Evolutionary conservation across 2,329 filamentous ascomycete genomes (phyloP).

Genomic region (Scedosporium boydii): DNA sequence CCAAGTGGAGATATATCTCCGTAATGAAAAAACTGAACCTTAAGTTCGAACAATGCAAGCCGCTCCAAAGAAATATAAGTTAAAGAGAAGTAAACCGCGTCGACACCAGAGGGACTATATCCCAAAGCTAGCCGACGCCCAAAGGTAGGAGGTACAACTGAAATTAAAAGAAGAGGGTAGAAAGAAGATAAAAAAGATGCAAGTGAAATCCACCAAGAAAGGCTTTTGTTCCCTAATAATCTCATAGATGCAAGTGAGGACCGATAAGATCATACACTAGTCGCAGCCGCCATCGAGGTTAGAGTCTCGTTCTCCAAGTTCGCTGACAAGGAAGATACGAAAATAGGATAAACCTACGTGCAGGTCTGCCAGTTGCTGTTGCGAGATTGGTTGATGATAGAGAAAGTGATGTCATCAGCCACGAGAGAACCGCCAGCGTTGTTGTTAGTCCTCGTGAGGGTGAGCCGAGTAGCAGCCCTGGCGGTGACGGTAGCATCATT

Average conservation of each 20-base stretch:
- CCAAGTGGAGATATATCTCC: neutral
- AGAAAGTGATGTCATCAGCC: constrained; percentile 1
- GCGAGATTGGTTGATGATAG: constrained; percentile 2
- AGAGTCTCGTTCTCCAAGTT: neutral
- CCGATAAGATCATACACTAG: neutral
- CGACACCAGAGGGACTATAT: neutral
- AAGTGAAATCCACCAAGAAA: no score
- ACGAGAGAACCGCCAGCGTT: neutral
- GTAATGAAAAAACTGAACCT: neutral
- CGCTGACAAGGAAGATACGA: neutral
- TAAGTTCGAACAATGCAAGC: neutral
- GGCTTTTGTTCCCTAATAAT: no score
- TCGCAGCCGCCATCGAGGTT: neutral
- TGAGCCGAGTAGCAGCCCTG: neutral
- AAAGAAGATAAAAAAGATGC: no score
- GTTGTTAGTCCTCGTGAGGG: neutral
- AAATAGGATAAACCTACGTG: neutral
- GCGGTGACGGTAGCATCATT: constrained; percentile 1
- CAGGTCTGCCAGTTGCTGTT: constrained; percentile 3
- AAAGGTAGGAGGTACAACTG: no score
- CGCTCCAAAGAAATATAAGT: neutral
- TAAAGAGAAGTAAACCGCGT: neutral
- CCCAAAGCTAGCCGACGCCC: neutral
- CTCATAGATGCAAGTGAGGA: no score
- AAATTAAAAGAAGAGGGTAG: no score